Evolutionary conservation across 352 stramenopile genomes (phyloP).

Genomic region (Phytophthora tubulina): DNA sequence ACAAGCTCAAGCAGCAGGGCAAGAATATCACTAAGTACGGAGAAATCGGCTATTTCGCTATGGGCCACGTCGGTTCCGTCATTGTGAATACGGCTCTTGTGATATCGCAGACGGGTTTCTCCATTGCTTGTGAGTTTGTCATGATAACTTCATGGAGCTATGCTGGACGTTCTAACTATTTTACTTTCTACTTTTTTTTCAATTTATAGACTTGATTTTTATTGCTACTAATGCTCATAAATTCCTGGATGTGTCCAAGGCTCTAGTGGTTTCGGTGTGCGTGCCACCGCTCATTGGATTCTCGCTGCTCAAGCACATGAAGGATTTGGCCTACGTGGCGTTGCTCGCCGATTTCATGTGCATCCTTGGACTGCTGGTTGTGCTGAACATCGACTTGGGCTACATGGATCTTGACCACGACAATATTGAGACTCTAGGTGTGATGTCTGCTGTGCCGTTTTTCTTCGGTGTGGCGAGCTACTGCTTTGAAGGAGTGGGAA

Average conservation of each 20-base stretch:
- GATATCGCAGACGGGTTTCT: constrained; percentile 91
- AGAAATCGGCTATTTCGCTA: constrained; percentile 84
- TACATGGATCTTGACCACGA: constrained; percentile 71
- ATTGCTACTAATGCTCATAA: constrained; percentile 90
- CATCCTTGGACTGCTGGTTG: constrained; percentile 83
- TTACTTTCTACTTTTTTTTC: neutral
- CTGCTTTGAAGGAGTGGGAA: constrained; percentile 91
- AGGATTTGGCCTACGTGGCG: constrained; percentile 88
- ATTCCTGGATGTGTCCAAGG: constrained; percentile 69
- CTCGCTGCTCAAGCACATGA: constrained; percentile 90
- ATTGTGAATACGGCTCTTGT: constrained; percentile 90
- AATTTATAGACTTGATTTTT: constrained; percentile 87
- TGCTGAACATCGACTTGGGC: constrained; percentile 85
- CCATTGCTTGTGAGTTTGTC: constrained; percentile 75
- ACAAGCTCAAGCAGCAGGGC: constrained; percentile 69
- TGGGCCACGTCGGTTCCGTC: constrained; percentile 69
- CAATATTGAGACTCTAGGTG: constrained; percentile 64
- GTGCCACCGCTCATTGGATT: constrained; percentile 77
- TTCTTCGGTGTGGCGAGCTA: constrained; percentile 92
- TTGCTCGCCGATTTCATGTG: constrained; percentile 91
- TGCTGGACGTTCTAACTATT: neutral
- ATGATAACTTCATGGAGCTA: neutral
- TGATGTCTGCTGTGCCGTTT: constrained; percentile 79
- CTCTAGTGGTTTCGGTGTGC: constrained; percentile 64
- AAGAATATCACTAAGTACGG: constrained; percentile 78